Evolutionary conservation across 177 flowering plant genomes (phyloP).

Genomic region (Vitis hybrid): DNA sequence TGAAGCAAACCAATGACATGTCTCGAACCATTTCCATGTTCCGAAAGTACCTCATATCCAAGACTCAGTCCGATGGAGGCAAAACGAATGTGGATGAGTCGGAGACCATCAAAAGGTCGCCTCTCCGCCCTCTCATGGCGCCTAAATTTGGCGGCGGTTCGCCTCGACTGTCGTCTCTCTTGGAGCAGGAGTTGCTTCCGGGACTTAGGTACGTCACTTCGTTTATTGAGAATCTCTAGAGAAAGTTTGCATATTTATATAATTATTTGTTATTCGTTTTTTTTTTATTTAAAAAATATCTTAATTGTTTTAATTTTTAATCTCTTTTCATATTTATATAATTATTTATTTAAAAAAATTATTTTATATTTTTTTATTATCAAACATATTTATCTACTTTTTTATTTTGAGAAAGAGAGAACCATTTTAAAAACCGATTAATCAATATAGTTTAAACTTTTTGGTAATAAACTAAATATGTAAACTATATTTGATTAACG

Average conservation of each 20-base stretch:
- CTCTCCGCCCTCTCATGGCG: constrained; percentile 1
- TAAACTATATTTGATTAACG: too few species aligned
- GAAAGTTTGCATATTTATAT: too few species aligned
- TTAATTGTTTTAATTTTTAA: neutral
- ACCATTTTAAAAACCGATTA: too few species aligned
- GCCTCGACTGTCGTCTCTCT: constrained; percentile 7
- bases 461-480: too few species aligned
- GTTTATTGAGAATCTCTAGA: too few species aligned
- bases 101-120: neutral
- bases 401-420: too few species aligned
- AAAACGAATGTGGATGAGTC: constrained; percentile 15
- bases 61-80: neutral
- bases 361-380: too few species aligned
- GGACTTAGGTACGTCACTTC: constrained; percentile 5
- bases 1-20: constrained; percentile 7
- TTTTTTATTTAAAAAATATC: too few species aligned
- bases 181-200: constrained; percentile 21
- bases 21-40: constrained; percentile 13
- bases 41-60: constrained; percentile 12
- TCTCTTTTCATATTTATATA: neutral
- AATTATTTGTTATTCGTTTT: too few species aligned
- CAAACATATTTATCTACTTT: too few species aligned
- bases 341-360: too few species aligned
- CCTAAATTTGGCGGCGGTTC: neutral
- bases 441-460: too few species aligned